Evolutionary conservation across 345 rosid genomes (phyloP).

Genomic region (Hypericum perforatum): DNA sequence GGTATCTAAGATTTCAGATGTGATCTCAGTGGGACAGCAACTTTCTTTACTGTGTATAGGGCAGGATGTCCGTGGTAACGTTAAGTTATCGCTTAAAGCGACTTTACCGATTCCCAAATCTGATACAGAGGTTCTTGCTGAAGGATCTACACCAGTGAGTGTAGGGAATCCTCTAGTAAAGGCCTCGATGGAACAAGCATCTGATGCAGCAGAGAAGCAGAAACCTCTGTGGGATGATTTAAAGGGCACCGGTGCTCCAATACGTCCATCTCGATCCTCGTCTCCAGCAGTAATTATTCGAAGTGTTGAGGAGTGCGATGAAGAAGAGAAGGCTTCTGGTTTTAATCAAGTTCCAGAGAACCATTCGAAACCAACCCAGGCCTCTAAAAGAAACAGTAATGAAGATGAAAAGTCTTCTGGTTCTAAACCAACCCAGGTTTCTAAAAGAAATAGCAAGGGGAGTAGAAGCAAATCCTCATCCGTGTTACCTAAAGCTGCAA

Average conservation of each 20-base stretch:
- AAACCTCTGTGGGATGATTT: conserved; percentile 22
- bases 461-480: too few species aligned
- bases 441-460: conserved; percentile 8
- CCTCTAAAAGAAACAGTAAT: conserved; percentile 10
- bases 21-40: conserved; percentile 64
- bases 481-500: too few species aligned
- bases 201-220: conserved; percentile 30
- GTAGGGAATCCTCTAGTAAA: conserved; percentile 34
- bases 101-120: conserved; percentile 27
- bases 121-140: conserved; percentile 16
- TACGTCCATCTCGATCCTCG: conserved; percentile 23
- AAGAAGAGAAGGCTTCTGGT: conserved; percentile 44
- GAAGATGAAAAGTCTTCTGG: too few species aligned
- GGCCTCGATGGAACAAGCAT: conserved; percentile 28
- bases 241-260: conserved; percentile 9
- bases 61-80: conserved; percentile 92
- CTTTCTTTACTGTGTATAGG: conserved; percentile 78
- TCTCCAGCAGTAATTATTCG: conserved; percentile 60
- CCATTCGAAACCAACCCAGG: conserved; percentile 18
- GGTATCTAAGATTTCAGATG: conserved; percentile 77
- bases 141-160: conserved; percentile 25
- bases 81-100: conserved; percentile 77
- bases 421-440: too few species aligned
- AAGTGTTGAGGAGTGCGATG: conserved; percentile 80
- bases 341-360: conserved; percentile 24